Conservation (phyloP, 495 filamentous ascomycete genomes). For the Xylaria cubensis region DNA sequence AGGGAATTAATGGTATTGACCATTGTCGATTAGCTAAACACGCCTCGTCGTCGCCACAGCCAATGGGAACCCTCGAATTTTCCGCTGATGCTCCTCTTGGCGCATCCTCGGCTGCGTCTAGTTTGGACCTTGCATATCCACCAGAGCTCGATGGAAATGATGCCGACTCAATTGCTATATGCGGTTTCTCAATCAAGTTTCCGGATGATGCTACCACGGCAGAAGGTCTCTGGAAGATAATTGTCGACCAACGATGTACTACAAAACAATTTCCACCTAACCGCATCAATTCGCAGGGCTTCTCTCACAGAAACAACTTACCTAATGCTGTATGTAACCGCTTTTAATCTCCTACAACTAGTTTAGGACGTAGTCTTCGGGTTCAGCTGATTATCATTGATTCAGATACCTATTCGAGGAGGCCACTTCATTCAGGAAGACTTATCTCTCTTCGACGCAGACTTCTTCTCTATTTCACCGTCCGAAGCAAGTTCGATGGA, state of each 20-base stretch:
- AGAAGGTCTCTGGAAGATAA: conserved; percentile 43
- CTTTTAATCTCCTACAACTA: not conserved
- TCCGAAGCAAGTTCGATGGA: conserved; percentile 57
- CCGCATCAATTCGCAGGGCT: conserved; percentile 51
- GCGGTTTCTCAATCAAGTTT: conserved; percentile 36
- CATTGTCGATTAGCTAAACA: not conserved
- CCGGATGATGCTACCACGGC: conserved; percentile 46
- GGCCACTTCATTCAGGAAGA: conserved; percentile 47
- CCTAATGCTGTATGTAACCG: conserved; percentile 23
- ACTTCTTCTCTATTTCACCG: conserved; percentile 62
- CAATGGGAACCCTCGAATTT: not conserved
- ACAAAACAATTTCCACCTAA: conserved; percentile 42
- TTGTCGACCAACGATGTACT: conserved; percentile 41
- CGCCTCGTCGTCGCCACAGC: not conserved
- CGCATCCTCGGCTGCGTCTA: not conserved
- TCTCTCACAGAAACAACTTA: conserved; percentile 40
- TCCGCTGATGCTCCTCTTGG: not conserved
- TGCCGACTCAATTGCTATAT: conserved; percentile 28
- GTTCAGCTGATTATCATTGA: not conserved
- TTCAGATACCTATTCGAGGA: conserved; percentile 26
- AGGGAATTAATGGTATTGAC: not conserved
- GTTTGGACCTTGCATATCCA: not conserved
- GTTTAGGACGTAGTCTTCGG: not conserved
- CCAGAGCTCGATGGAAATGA: conserved; percentile 22
- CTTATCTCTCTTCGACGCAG: conserved; percentile 49